These are phyloP conservation scores for Cystobasidiopsis lactophilus DNA, from an alignment of 768 basidiomycete species.

Conservation along the genomic window DNA sequence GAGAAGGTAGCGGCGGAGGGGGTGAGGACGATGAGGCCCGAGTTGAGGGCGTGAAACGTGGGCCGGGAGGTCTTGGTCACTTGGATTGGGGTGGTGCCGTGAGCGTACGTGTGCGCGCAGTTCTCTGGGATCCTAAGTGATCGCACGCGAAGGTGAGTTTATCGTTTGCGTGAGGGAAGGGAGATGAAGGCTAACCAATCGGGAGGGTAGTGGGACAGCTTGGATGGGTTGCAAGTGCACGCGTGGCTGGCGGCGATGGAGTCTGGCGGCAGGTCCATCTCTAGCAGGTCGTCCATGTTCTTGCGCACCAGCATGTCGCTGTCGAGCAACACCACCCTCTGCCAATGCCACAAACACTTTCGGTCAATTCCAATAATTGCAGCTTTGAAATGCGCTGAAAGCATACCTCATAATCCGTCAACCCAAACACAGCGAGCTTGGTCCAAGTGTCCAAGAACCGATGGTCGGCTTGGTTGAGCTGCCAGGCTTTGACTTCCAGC, in stretches of 20 bases:
- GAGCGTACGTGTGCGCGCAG: constrained; percentile 47
- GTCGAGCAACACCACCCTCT: constrained; percentile 50
- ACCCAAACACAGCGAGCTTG: constrained; percentile 30
- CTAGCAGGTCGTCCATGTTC: constrained; percentile 53
- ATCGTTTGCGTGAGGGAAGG: background rate
- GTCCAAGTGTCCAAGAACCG: constrained; percentile 46
- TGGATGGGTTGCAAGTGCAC: constrained; percentile 83
- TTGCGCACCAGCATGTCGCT: constrained; percentile 63
- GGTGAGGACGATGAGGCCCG: constrained; percentile 61
- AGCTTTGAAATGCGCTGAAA: background rate
- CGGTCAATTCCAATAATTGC: background rate
- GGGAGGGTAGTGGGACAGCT: constrained; percentile 57
- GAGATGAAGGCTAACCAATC: constrained; percentile 41
- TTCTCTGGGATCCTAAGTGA: constrained; percentile 62
- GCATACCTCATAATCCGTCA: constrained; percentile 25
- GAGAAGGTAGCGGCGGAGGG: constrained; percentile 42
- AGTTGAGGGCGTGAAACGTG: constrained; percentile 66
- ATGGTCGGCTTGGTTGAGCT: constrained; percentile 17
- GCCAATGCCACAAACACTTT: background rate
- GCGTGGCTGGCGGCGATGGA: constrained; percentile 74
- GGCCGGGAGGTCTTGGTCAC: constrained; percentile 36
- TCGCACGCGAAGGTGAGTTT: background rate
- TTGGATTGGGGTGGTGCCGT: constrained; percentile 28
- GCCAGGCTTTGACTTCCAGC: constrained; percentile 23
- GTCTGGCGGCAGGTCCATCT: constrained; percentile 34